Conservation (phyloP, 108 stramenopile species). For the Fragilaria radians region DNA sequence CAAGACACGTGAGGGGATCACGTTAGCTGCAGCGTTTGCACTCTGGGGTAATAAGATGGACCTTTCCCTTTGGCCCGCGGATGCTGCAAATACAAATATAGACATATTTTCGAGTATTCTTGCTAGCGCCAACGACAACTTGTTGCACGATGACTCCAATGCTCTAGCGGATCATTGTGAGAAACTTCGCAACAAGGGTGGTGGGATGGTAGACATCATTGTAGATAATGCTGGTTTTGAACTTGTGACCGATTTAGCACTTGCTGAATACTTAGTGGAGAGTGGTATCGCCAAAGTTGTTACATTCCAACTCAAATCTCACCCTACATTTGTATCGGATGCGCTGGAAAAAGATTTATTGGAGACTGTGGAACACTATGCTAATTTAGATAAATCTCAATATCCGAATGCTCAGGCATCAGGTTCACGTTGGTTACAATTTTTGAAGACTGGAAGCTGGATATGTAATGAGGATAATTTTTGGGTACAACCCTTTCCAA, state of each 20-base stretch:
- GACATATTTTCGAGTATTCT: constrained; percentile 78
- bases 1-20: constrained; percentile 41
- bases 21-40: constrained; percentile 58
- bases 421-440: constrained; percentile 64
- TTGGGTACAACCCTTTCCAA: constrained; percentile 88
- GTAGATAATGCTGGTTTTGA: constrained; percentile 98
- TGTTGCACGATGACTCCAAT: constrained; percentile 86
- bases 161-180: constrained; percentile 50
- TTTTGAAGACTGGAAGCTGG: constrained; percentile 74
- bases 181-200: constrained; percentile 51
- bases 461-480: constrained; percentile 84
- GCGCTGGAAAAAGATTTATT: constrained; percentile 86
- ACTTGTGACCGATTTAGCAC: constrained; percentile 85
- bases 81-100: constrained; percentile 38
- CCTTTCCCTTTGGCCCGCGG: constrained; percentile 91
- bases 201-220: constrained; percentile 84
- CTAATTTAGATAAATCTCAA: constrained; percentile 27
- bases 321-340: constrained; percentile 96
- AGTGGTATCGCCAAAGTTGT: constrained; percentile 71
- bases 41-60: constrained; percentile 98
- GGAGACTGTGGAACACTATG: constrained; percentile 73
- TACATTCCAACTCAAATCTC: constrained; percentile 89
- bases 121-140: constrained; percentile 62
- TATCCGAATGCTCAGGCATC: constrained; percentile 61
- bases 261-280: constrained; percentile 84